Evolutionary conservation across 257 asterid genomes (phyloP).

Genomic region (Solanum sparsipilum): DNA sequence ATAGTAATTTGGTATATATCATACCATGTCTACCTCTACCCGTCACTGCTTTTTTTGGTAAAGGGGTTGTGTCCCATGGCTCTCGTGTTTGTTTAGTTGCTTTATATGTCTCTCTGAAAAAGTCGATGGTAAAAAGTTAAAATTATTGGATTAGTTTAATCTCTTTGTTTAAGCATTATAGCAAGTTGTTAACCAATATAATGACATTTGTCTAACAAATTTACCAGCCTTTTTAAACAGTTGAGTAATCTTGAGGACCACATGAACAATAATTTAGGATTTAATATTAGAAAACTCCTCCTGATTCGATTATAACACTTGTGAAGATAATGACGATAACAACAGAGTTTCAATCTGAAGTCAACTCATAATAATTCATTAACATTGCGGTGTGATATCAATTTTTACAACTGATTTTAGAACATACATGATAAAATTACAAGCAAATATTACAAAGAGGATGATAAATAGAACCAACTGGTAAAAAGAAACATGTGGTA

Average conservation of each 20-base stretch:
- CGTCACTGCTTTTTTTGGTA: not conserved
- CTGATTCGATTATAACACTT: too few species aligned
- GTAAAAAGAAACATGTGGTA: slow-evolving; percentile 2
- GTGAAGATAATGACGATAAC: not conserved
- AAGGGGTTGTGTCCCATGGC: not conserved
- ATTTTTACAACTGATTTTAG: slow-evolving; percentile 22
- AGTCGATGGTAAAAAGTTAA: not conserved
- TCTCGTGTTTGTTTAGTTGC: not conserved
- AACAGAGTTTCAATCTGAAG: not conserved
- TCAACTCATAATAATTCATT: slow-evolving; percentile 1
- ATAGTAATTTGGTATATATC: too few species aligned
- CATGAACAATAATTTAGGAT: not conserved
- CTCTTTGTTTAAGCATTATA: not conserved
- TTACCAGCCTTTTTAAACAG: not conserved
- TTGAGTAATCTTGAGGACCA: not conserved
- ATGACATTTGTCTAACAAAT: not conserved
- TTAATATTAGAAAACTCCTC: not conserved
- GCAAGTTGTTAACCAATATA: not conserved
- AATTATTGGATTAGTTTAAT: not conserved
- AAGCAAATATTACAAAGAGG: not conserved
- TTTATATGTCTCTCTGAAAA: not conserved
- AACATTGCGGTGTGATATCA: slow-evolving; percentile 7
- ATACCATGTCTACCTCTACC: too few species aligned
- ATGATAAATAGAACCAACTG: not conserved
- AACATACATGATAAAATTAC: slow-evolving; percentile 1